These are phyloP conservation scores for Dichotomocladium elegans DNA, from an alignment of 371 early-diverging fungal genomes.

Conservation along the genomic window DNA sequence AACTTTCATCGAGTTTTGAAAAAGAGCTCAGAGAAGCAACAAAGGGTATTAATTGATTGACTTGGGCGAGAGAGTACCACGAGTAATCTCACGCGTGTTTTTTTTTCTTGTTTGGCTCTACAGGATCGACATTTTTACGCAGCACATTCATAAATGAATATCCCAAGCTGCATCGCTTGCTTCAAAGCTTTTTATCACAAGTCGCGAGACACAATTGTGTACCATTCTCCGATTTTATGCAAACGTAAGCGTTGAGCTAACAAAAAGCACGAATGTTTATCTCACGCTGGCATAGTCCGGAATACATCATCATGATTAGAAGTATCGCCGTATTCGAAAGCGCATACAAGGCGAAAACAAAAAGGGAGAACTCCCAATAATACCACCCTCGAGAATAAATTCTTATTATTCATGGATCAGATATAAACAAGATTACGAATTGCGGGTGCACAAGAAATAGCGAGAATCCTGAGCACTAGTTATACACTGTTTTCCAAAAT, in stretches of 20 bases:
- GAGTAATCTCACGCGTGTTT: neutral
- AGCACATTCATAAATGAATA: conserved; percentile 74
- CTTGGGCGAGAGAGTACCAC: too few species aligned
- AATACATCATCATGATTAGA: conserved; percentile 63
- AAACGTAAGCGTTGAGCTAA: conserved; percentile 35
- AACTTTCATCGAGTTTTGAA: conserved; percentile 43
- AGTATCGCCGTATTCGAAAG: conserved; percentile 67
- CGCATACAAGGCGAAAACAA: conserved; percentile 11
- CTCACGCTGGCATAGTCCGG: conserved; percentile 41
- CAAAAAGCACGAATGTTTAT: neutral
- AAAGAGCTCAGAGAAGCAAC: conserved; percentile 44
- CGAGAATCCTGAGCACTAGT: too few species aligned
- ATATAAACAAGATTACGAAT: too few species aligned
- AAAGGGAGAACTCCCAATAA: conserved; percentile 46
- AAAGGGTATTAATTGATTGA: conserved; percentile 19
- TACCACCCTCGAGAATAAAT: too few species aligned
- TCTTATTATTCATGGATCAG: too few species aligned
- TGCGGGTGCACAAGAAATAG: too few species aligned
- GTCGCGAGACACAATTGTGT: conserved; percentile 59
- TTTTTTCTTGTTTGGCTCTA: neutral
- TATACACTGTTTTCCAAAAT: too few species aligned
- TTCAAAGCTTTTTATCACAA: conserved; percentile 76
- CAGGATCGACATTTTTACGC: conserved; percentile 63
- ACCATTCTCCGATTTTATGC: conserved; percentile 46
- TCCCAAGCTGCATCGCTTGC: conserved; percentile 67